Evolutionary conservation across 2,329 filamentous ascomycete genomes (phyloP), one percentile per base, ranked within the genome.

Genomic region (Fusarium circinatum): DNA sequence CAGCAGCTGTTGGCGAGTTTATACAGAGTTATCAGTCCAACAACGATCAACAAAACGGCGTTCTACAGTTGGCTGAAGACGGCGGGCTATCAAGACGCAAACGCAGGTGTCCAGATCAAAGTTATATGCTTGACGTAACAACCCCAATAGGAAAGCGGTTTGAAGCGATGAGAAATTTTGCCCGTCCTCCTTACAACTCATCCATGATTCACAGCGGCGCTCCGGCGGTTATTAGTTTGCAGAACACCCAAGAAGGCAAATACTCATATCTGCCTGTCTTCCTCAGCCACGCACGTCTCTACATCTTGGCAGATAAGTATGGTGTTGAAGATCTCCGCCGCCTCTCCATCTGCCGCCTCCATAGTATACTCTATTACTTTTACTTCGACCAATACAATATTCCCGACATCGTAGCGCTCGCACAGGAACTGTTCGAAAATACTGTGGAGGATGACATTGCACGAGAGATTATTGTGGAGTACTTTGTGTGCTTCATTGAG

Each of bases 221-320:
- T 48, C 34, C 61, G 32, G 42, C 44, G 7, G 38, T 49, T 17
- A 45, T 22, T 45, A 13, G 30, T 28, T 39, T 45, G 54, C 28
- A 60, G 22, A 22, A 26, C 44, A 61, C 22, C 22, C 38, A 30
- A 47, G 26, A 61, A 58, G 36, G 28, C 54, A 34, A 39, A n/a
- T 34, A 48, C 56, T 75, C 61, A 18, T 71, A 69, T 54, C 39
- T 41, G 7, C 58, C 62, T 32, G 63, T 77, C 58, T 76, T 79
- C 59, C 70, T 73, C 52, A 64, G 70, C 47, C 76, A 79, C 56
- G 68, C 68, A 10, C 68, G 68, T 8, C 70, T 79, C 11, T 79
- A 78, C 66, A 55, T 77, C 42, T 64, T 79, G 39, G 77, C 76
- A n/a, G 74, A 77, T 42, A 79, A 75, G 39, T 79, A 77, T 60